A percentile compares a stretch with the other conserved stretches of the same genome.
Evolutionary conservation across 805 yeast species (phyloP).

Genomic region (Hanseniaspora singularis): DNA sequence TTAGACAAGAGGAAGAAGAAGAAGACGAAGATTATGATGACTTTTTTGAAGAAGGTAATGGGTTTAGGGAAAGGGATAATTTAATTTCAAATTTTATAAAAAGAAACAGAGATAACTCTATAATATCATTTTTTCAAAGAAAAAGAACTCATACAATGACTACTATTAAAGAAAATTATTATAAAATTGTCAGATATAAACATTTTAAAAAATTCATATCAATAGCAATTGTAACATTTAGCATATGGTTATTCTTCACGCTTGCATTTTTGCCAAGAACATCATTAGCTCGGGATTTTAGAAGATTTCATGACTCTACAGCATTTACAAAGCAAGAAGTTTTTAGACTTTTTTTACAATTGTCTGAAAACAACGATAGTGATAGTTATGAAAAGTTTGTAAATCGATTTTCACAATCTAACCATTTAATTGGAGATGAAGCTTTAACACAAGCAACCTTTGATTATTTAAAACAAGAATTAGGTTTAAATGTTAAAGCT

Average conservation of each 20-base stretch:
- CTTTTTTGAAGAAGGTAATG: not conserved
- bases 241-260: conserved; percentile 38
- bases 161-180: conserved; percentile 24
- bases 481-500: conserved; percentile 39
- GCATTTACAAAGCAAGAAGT: conserved; percentile 56
- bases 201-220: conserved; percentile 25
- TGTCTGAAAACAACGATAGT: conserved; percentile 29
- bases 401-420: conserved; percentile 18
- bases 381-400: conserved; percentile 24
- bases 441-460: conserved; percentile 39
- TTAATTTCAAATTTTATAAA: not conserved
- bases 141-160: conserved; percentile 25
- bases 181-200: conserved; percentile 24
- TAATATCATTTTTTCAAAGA: conserved; percentile 19
- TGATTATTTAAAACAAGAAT: conserved; percentile 35
- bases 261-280: conserved; percentile 74
- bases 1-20: not conserved
- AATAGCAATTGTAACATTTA: conserved; percentile 21
- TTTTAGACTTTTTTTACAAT: conserved; percentile 45
- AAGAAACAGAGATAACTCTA: conserved; percentile 16
- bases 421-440: conserved; percentile 35
- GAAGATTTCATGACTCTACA: conserved; percentile 53
- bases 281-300: conserved; percentile 65
- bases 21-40: not conserved
- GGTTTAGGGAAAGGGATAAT: not conserved